phyloP scores from a whole-genome alignment of 2,329 filamentous ascomycete genomes.

The Hymenoscyphus fructigenus region DNA sequence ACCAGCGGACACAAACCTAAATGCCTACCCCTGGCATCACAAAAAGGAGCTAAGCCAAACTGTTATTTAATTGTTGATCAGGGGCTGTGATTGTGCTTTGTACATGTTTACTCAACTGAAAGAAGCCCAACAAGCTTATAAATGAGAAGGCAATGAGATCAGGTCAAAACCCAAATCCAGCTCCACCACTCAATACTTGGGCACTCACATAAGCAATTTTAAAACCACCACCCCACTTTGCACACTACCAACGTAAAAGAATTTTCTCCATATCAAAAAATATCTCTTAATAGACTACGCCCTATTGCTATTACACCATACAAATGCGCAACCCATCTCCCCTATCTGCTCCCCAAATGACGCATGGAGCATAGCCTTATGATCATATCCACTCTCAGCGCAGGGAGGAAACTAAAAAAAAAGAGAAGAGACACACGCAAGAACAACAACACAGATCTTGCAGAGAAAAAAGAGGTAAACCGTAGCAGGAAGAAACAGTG shows the following conservation, averaged over 20 bases:
- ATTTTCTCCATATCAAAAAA: slow-evolving; percentile 13
- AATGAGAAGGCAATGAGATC: no score
- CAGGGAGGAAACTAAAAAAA: slow-evolving; percentile 24
- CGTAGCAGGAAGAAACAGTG: slow-evolving; percentile 4
- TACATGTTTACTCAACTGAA: no score
- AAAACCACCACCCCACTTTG: no score
- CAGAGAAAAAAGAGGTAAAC: slow-evolving; percentile 30
- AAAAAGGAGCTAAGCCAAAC: no score
- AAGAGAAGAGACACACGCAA: slow-evolving; percentile 24
- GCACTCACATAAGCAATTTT: no score
- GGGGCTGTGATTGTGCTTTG: no score
- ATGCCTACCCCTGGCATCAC: no score
- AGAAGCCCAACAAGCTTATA: no score
- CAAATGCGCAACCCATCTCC: slow-evolving; percentile 34
- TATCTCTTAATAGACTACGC: slow-evolving; percentile 39
- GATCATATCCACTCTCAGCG: slow-evolving; percentile 33
- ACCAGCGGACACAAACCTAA: no score
- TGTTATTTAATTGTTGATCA: no score
- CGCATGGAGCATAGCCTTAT: slow-evolving; percentile 27
- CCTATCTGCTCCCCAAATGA: slow-evolving; percentile 27
- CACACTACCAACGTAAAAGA: not conserved
- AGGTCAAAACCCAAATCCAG: no score
- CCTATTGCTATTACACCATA: slow-evolving; percentile 42
- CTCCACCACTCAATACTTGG: no score
- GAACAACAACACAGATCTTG: slow-evolving; percentile 34